phyloP scores from a whole-genome alignment of 2,329 filamentous ascomycete species.

The Aspergillus costaricaensis region DNA sequence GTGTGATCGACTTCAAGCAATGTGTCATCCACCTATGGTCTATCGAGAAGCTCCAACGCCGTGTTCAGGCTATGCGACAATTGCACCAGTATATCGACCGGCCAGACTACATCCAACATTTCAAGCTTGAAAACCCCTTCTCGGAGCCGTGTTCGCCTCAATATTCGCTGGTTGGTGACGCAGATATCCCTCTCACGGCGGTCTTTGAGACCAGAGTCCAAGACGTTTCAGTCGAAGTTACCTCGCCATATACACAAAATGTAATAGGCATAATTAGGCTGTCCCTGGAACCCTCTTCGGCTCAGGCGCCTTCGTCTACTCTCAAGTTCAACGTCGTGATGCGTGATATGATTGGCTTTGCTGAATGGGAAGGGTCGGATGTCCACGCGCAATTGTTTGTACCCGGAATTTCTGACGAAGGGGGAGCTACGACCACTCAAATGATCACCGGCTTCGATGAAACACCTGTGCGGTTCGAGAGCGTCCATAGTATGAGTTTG shows the following conservation, averaged over 20 bases:
- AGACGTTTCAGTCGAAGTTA: slow-evolving; percentile 86
- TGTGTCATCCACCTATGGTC: slow-evolving; percentile 91
- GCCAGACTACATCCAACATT: slow-evolving; percentile 90
- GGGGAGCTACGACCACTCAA: slow-evolving; percentile 90
- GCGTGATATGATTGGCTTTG: slow-evolving; percentile 92
- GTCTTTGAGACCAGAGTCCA: slow-evolving; percentile 95
- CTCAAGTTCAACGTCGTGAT: slow-evolving; percentile 99
- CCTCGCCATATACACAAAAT: slow-evolving; percentile 88
- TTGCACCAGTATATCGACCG: slow-evolving; percentile 96
- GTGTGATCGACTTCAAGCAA: slow-evolving; percentile 88
- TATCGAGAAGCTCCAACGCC: slow-evolving; percentile 82
- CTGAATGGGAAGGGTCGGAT: slow-evolving; percentile 91
- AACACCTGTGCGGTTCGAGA: slow-evolving; percentile 88
- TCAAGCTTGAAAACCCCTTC: slow-evolving; percentile 91
- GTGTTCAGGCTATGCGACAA: slow-evolving; percentile 89
- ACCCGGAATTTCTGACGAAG: slow-evolving; percentile 83
- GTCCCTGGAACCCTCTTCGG: slow-evolving; percentile 89
- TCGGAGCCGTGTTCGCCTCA: slow-evolving; percentile 86
- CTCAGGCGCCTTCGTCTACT: slow-evolving; percentile 85
- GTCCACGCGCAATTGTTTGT: slow-evolving; percentile 98
- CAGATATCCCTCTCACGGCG: slow-evolving; percentile 85
- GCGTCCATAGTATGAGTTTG: slow-evolving; percentile 96
- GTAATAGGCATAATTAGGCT: slow-evolving; percentile 88
- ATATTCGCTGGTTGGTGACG: slow-evolving; percentile 90
- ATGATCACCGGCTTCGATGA: slow-evolving; percentile 95